phyloP scores from a whole-genome alignment of 2,329 filamentous ascomycete species.

The Lasiodiplodia sp. region DNA sequence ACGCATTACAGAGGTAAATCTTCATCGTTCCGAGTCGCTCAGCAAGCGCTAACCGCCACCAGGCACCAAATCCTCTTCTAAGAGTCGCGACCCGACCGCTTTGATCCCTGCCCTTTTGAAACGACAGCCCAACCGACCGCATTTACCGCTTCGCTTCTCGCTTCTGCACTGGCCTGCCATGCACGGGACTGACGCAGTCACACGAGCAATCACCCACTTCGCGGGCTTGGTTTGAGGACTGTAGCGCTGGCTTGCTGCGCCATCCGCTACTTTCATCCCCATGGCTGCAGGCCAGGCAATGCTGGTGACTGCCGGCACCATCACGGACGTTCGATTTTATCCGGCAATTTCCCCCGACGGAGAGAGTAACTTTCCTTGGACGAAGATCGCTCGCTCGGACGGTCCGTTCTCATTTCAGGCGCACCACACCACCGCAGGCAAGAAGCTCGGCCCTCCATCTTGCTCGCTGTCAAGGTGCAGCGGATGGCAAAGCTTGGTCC shows the following conservation, averaged over 20 bases:
- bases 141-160: conserved; percentile 7
- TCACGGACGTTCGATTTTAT: conserved; percentile 8
- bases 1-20: conserved; percentile 63
- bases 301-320: neutral
- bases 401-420: conserved; percentile 19
- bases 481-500: conserved; percentile 16
- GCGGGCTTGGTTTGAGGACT: neutral
- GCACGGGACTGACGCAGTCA: conserved; percentile 9
- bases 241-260: conserved; percentile 8
- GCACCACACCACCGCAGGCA: conserved; percentile 9
- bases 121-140: conserved; percentile 15
- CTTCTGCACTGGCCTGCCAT: neutral
- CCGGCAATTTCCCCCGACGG: conserved; percentile 10
- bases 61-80: conserved; percentile 31
- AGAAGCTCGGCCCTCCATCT: conserved; percentile 8
- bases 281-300: neutral
- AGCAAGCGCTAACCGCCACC: conserved; percentile 7
- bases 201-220: conserved; percentile 2
- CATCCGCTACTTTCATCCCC: neutral
- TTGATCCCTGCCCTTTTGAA: conserved; percentile 24
- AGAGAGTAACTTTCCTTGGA: neutral
- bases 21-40: neutral
- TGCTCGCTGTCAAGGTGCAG: neutral
- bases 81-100: conserved; percentile 1
- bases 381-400: conserved; percentile 6